Base-by-base conservation (phyloP, 495 filamentous ascomycete species). In the Aspergillus homomorphus region DNA sequence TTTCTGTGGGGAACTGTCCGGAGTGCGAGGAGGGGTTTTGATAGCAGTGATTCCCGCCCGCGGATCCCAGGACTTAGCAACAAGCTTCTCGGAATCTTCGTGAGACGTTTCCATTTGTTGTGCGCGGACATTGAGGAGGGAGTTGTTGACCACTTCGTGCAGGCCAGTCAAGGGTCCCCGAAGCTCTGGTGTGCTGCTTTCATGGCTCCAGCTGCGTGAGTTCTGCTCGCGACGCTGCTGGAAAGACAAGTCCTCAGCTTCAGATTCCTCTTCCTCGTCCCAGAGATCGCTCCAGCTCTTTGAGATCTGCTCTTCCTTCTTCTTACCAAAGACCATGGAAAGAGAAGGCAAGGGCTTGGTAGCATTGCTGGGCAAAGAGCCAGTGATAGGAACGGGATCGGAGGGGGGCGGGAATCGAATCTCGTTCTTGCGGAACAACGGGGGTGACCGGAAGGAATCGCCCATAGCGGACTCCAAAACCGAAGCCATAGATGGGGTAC, bases 261-360 rank as follows among this genome's bases (percentile, higher is more conserved):
- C 82, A 18, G 82, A 80, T 70, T 96, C 92, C 62, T 94, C 82
- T 53, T 96, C 92, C 71, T 96, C 92, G 56, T 96, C 92, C 87
- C 89, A 97, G 62, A 97, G 80, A 73, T 97, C 92, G 64, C 91
- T 94, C 92, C 92, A 97, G 80, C 92, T 97, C 84, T 97, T 96
- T 24, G 92, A 94, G 12, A 92, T 88, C 50, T 77, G 71, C 19
- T 82, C 75, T 3, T 88, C 83, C 61, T 82, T 82, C 68, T 88
- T 84, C 68, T 84, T 87, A 23, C 89, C 89, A 67, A 94, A 93
- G 20, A 93, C 82, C 61, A 87, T 81, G 4, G 89, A 85, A 77
- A 95, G 82, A 24, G 84, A 84, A 4, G 86, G 82, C 50, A 85
- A 73, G 38, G 79, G 81, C 56, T 84, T 85, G 63, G 82, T 82